Evolutionary conservation across 1,284 basidiomycete species (phyloP), one percentile per base, ranked within the genome.

Genomic region (Ustilago lituana): DNA sequence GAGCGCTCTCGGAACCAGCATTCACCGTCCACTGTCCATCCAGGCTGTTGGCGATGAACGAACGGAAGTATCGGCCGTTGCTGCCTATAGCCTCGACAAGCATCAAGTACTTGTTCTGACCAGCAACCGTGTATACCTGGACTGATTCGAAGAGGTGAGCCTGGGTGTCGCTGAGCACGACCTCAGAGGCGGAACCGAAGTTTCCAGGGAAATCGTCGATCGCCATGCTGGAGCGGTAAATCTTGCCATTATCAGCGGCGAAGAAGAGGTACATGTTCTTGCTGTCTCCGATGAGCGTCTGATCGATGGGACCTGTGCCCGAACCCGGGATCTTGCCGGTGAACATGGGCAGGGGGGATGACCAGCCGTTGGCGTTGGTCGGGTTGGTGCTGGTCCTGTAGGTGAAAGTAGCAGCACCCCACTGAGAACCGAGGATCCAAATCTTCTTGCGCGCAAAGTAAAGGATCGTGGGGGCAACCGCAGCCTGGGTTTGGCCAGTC

Each of bases 41-140:
- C 39, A 64, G 45, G 46, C 54, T 58, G 37, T 19, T 40, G 7
- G 61, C 50, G 5, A 41, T 58, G 54, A 41, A 64, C 11, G 54
- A 57, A 33, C 61, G 61, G 55, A 64, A 64, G 55, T 64, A 64
- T 15, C 61, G 54, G 4, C 54, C 60, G 29, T 23, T 49, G 10
- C 5, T 26, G 15, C 61, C 61, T 24, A 33, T 33, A 3, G 61
- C 61, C 41, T 64, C 61, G 17, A 64, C 61, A 11, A 64, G 53
- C 61, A 64, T 64, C 44, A 64, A 50, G 14, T 64, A 64, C 54
- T 58, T 52, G 41, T 58, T 58, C 38, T 49, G 55, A 17, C 61
- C 61, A 5, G 49, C 29, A 12, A 64, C 45, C 4, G 54, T 64
- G 55, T 64, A 64, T 3, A 64, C 61, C 46, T 64, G 61, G 6